Conservation (phyloP, 2,329 filamentous ascomycete genomes). For the Magnaporthales sp. region DNA sequence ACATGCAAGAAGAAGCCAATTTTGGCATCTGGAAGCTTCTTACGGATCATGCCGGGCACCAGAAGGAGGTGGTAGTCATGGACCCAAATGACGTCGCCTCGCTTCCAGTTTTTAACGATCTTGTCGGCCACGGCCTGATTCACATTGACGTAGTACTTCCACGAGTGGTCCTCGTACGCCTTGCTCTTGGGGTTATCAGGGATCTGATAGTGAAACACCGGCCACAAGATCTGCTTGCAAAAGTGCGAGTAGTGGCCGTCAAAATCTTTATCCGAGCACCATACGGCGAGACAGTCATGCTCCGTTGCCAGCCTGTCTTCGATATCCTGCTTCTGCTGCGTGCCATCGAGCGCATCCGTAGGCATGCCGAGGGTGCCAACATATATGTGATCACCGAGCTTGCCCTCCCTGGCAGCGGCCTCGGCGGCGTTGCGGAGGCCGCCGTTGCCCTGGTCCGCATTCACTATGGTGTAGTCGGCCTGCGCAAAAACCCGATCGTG, state of each 20-base stretch:
- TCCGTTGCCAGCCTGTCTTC: constrained; percentile 73
- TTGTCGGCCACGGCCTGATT: constrained; percentile 91
- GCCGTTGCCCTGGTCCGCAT: constrained; percentile 85
- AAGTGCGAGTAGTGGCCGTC: constrained; percentile 93
- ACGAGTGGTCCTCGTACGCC: constrained; percentile 93
- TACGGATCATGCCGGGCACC: constrained; percentile 80
- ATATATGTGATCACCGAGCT: constrained; percentile 71
- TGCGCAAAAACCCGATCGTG: constrained; percentile 64
- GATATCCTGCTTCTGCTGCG: constrained; percentile 72
- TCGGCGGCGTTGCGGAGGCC: constrained; percentile 83
- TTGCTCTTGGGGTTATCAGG: constrained; percentile 98
- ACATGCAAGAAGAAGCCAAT: constrained; percentile 96
- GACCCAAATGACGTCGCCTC: constrained; percentile 86
- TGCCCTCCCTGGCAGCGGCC: constrained; percentile 62
- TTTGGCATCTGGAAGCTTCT: constrained; percentile 84
- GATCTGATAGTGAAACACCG: constrained; percentile 96
- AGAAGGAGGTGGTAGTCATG: constrained; percentile 92
- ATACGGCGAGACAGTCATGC: constrained; percentile 75
- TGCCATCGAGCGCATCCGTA: constrained; percentile 71
- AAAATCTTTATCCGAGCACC: constrained; percentile 83
- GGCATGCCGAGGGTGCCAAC: constrained; percentile 92
- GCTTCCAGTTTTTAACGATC: constrained; percentile 87
- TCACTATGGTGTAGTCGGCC: constrained; percentile 76
- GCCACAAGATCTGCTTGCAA: constrained; percentile 97
- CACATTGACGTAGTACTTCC: constrained; percentile 86